A percentile compares a stretch with the other conserved stretches of the same genome.
Evolutionary conservation across 305 asterid species (phyloP).

Genomic region (Solanum chacoense): DNA sequence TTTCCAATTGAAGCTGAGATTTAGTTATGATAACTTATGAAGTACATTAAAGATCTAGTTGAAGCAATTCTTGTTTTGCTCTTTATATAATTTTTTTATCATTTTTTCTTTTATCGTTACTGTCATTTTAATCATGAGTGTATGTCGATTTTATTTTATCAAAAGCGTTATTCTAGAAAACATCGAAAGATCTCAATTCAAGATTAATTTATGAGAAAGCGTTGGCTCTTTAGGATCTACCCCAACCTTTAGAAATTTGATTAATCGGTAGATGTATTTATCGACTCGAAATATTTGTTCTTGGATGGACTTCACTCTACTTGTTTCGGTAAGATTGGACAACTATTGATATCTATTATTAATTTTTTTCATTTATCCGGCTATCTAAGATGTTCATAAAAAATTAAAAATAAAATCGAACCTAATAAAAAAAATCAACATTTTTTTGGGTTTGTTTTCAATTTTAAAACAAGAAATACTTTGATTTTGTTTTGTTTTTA

Average conservation of each 20-base stretch:
- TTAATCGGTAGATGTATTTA: neutral
- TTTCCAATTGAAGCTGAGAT: neutral
- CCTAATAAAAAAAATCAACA: neutral
- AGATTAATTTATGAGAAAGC: neutral
- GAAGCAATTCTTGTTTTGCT: neutral
- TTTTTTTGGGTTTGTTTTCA: neutral
- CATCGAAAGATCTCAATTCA: neutral
- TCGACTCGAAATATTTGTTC: neutral
- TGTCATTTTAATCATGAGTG: neutral
- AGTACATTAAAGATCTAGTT: neutral
- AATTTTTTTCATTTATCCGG: neutral
- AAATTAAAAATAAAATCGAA: neutral
- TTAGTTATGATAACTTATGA: neutral
- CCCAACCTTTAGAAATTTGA: neutral
- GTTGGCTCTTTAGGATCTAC: neutral
- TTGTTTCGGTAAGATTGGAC: neutral
- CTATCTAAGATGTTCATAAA: neutral
- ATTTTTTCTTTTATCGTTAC: neutral
- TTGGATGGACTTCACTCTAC: neutral
- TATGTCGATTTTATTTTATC: neutral
- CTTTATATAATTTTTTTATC: neutral
- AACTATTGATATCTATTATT: neutral
- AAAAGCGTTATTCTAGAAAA: neutral
- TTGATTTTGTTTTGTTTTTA: neutral
- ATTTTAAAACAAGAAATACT: neutral